A percentile compares a stretch with the other conserved stretches of the same genome.
Conservation (phyloP, 257 asterid genomes). For the Solanum dulcamara region DNA sequence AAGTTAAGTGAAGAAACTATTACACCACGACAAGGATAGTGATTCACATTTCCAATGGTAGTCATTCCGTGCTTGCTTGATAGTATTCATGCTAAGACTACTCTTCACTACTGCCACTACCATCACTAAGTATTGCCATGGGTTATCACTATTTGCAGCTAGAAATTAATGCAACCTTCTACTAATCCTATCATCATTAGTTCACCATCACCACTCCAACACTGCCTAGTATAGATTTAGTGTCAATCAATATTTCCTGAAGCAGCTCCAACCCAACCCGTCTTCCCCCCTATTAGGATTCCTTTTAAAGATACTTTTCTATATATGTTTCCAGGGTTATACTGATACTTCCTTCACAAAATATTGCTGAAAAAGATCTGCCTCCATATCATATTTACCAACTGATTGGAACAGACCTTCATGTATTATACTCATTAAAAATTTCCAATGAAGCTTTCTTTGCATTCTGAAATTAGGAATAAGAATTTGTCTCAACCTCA, state of each 20-base stretch:
- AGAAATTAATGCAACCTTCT: not conserved
- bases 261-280: not conserved
- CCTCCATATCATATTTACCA: not conserved
- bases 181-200: not conserved
- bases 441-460: not conserved
- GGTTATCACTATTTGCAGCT: not conserved
- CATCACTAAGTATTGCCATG: not conserved
- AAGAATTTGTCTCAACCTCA: conserved; percentile 39
- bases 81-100: not conserved
- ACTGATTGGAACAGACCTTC: not conserved
- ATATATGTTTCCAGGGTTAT: not conserved
- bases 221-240: not conserved
- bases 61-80: not conserved
- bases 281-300: not conserved
- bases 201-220: not conserved
- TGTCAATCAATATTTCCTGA: not conserved
- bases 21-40: not conserved
- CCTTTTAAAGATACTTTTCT: not conserved
- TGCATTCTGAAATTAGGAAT: not conserved
- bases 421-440: not conserved
- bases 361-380: not conserved
- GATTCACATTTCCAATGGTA: not conserved
- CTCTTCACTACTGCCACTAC: not conserved
- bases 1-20: not conserved
- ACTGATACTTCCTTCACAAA: not conserved